These are phyloP conservation scores for Schoenoplectus triqueter DNA, from an alignment of 202 grass and related monocot genomes.

Conservation along the genomic window DNA sequence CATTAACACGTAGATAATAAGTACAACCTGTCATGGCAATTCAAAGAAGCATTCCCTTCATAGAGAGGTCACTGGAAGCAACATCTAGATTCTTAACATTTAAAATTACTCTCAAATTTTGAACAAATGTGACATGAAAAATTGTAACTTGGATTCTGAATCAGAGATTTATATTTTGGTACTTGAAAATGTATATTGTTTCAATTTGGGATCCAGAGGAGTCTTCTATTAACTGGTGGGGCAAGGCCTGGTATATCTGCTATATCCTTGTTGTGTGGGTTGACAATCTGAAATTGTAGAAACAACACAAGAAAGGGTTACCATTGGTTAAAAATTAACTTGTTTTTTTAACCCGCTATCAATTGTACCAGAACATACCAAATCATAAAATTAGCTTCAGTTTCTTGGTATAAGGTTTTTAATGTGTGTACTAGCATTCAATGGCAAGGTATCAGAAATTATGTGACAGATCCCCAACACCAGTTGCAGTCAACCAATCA, in stretches of 20 bases:
- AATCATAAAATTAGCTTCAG: background rate
- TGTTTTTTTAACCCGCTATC: background rate
- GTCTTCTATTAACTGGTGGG: constrained; percentile 72
- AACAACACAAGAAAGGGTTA: background rate
- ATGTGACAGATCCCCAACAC: background rate
- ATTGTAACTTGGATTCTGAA: constrained; percentile 18
- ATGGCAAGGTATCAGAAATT: background rate
- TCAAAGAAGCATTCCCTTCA: constrained; percentile 27
- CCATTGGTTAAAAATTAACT: background rate
- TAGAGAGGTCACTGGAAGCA: background rate
- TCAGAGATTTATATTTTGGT: background rate
- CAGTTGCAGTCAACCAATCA: background rate
- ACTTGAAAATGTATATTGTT: constrained; percentile 10
- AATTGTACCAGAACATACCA: constrained; percentile 9
- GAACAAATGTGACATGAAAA: constrained; percentile 13
- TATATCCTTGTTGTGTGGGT: constrained; percentile 91
- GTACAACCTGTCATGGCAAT: constrained; percentile 12
- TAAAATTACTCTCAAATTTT: constrained; percentile 23
- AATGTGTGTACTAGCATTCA: background rate
- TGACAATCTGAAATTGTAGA: constrained; percentile 75
- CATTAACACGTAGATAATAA: constrained; percentile 14
- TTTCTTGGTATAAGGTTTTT: constrained; percentile 5
- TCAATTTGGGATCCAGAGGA: constrained; percentile 56
- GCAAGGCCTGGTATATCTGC: constrained; percentile 75
- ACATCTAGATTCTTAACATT: constrained; percentile 16